Conservation (phyloP, 1,139 yeast species). For the Saccharomyces hybrid region DNA sequence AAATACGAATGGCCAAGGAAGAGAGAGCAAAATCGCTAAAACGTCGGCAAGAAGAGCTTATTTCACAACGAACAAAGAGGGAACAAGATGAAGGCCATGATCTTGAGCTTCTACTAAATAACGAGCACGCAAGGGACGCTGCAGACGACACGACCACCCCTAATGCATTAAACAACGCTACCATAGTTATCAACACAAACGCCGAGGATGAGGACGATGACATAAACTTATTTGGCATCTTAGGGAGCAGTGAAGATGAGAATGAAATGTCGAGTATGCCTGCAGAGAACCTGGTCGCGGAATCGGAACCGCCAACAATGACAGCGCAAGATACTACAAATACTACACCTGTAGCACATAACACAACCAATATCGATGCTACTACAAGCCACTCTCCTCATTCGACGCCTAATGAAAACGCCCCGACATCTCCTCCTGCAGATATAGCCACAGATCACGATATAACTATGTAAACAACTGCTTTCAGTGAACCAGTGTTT, state of each 20-base stretch:
- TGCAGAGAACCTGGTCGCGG: not conserved
- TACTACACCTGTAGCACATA: not conserved
- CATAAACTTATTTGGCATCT: constrained; percentile 20
- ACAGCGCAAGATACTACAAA: constrained; percentile 2
- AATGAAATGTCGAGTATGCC: constrained; percentile 3
- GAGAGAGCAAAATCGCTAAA: constrained; percentile 11
- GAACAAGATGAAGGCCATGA: constrained; percentile 12
- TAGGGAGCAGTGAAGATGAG: constrained; percentile 25
- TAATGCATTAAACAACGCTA: constrained; percentile 7
- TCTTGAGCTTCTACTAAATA: constrained; percentile 2
- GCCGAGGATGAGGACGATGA: constrained; percentile 19
- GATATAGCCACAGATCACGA: not conserved
- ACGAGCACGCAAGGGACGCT: not conserved
- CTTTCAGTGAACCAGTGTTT: not conserved
- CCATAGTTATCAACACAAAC: constrained; percentile 13
- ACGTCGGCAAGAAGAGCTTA: not conserved
- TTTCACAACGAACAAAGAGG: constrained; percentile 8
- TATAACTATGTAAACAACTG: not conserved
- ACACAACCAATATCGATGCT: not conserved
- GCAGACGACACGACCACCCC: not conserved
- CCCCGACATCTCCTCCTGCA: not conserved
- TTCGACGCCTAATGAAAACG: not conserved
- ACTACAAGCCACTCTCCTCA: not conserved
- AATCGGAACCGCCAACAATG: not conserved
- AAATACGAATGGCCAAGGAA: constrained; percentile 12